These are phyloP conservation scores for Auriscalpium orientale DNA, from an alignment of 768 basidiomycete genomes.

Conservation along the genomic window DNA sequence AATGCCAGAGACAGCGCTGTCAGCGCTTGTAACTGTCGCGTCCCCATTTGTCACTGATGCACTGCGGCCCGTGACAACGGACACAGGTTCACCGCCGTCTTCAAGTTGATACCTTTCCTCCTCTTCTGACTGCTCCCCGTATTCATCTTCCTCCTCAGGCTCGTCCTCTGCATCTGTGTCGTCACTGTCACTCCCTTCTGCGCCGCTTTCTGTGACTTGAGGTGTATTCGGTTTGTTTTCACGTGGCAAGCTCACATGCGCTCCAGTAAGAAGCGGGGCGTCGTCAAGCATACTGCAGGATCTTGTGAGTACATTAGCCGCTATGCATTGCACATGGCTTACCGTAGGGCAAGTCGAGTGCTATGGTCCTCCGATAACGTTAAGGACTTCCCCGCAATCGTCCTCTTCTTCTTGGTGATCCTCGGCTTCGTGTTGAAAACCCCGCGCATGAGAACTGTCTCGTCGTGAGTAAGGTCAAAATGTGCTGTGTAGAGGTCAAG, in stretches of 20 bases:
- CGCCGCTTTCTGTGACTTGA: background rate
- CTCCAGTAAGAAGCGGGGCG: no score
- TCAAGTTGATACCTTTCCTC: background rate
- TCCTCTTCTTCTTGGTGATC: background rate
- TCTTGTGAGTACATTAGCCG: no score
- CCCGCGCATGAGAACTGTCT: background rate
- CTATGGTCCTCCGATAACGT: background rate
- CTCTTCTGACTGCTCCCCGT: background rate
- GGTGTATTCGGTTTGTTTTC: background rate
- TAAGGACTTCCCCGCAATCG: background rate
- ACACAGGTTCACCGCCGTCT: background rate
- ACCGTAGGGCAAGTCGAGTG: background rate
- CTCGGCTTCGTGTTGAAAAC: background rate
- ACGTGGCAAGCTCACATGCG: no score
- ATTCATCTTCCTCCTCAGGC: background rate
- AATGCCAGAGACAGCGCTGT: no score
- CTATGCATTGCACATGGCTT: background rate
- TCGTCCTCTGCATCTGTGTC: background rate
- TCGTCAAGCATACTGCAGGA: no score
- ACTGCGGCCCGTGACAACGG: no score
- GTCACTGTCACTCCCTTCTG: background rate
- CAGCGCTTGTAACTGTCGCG: no score
- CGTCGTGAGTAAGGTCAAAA: background rate
- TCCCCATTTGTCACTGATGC: no score
- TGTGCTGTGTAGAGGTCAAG: background rate